Percentiles rank a stretch among this genome's conserved stretches.
phyloP scores from a whole-genome alignment of 306 rosid species.

The Prunus armeniaca region DNA sequence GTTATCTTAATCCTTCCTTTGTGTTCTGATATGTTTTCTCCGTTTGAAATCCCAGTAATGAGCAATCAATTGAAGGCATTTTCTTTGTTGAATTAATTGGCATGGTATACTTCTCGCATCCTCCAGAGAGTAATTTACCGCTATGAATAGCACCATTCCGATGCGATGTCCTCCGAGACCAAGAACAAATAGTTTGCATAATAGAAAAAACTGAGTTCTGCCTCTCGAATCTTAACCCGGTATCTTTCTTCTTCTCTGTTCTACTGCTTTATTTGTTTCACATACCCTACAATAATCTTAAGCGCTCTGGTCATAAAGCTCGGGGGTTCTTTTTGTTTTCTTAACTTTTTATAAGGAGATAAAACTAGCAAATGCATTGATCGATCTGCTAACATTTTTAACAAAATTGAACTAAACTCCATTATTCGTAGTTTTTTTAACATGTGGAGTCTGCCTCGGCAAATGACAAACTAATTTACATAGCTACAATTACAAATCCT shows the following conservation, averaged over 20 bases:
- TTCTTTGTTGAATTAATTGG: background rate
- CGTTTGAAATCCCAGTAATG: background rate
- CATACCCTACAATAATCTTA: no score
- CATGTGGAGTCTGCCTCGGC: background rate
- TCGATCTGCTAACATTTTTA: background rate
- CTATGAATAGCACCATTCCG: background rate
- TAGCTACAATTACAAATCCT: background rate
- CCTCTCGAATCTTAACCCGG: background rate
- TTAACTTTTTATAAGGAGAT: no score
- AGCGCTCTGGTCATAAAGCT: no score
- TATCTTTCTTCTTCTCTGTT: background rate
- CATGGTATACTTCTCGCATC: background rate
- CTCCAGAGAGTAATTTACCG: background rate
- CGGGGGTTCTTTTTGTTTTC: no score
- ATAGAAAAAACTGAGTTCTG: no score
- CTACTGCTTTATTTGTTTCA: background rate
- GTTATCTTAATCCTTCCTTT: background rate
- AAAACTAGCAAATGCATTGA: no score
- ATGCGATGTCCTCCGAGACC: background rate
- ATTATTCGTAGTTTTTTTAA: background rate
- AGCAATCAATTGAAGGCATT: background rate
- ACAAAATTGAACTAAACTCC: background rate
- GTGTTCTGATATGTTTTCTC: background rate
- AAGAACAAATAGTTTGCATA: background rate
- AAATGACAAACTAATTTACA: background rate